Evolutionary conservation across 2,329 filamentous ascomycete genomes (phyloP), one percentile per base, ranked within the genome.

Genomic region (Arthroderma sp.): DNA sequence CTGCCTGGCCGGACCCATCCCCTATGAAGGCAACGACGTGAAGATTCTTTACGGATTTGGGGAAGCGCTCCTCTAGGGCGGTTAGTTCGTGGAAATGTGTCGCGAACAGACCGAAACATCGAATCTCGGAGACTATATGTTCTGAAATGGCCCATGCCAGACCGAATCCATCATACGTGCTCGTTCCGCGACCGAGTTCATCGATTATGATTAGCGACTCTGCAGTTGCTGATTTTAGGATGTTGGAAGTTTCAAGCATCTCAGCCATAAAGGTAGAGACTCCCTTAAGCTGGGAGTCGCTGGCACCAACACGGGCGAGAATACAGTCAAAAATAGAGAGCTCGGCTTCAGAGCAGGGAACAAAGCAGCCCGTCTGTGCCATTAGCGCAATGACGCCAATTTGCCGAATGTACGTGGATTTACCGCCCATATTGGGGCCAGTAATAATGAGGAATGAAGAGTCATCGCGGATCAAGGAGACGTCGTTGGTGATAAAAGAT

Each of bases 181-280:
- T 95, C 0, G 91, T 98, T 46, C 91, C 91, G 49, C 91, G 85
- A 41, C 91, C 91, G 2, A 98, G 78, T 63, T 98, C 91, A 62
- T 98, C 93, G 54, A 98, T 95, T 63, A 98, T 96, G 66, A 98
- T 96, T 43, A 98, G 75, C 4, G 86, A 94, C 61, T 98, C 91
- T 30, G 83, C 79, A 0, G 91, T 98, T 1, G 91, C 91, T 0
- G 86, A 93, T 67, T 96, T 96, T 58, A 98, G 80, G 52, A 98
- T 98, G 61, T 96, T 96, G 53, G 91, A 87, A 1, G 91, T 98
- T 63, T 98, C 91, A 22, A 98, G 76, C 91, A 98, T 98, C 68
- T 98, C 91, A 1, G 91, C 91, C 93, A 98, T 98, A 64, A 98
- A 98, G 0, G 91, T 98, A 3, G 86, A 94, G 1, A 98, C 91